A percentile compares a stretch with the other conserved stretches of the same genome.
phyloP scores from a whole-genome alignment of 2,329 filamentous ascomycete species.

The Zasmidium cellare region DNA sequence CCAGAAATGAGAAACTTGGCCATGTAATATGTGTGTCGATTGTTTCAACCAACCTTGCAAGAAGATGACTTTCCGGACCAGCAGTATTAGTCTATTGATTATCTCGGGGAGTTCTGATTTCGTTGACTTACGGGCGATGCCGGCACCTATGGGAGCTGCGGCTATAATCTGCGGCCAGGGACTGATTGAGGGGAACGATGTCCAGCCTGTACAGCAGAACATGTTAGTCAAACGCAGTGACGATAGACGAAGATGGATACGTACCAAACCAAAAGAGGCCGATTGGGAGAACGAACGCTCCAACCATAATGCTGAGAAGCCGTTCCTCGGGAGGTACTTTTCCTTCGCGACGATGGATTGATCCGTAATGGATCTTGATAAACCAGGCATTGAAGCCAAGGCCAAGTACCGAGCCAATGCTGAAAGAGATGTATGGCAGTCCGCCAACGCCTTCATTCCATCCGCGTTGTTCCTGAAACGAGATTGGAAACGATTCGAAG shows the following conservation, averaged over 20 bases:
- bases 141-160: conserved; percentile 39
- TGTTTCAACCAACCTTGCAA: too few relatives aligned
- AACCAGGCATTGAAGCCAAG: conserved; percentile 32
- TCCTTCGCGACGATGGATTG: conserved; percentile 49
- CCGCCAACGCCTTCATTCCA: conserved; percentile 70
- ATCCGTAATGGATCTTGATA: conserved; percentile 40
- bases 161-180: conserved; percentile 45
- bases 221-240: neutral
- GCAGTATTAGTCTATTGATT: too few relatives aligned
- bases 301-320: conserved; percentile 49
- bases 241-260: neutral
- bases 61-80: conserved; percentile 40
- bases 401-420: conserved; percentile 32
- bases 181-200: conserved; percentile 35
- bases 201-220: conserved; percentile 48
- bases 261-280: conserved; percentile 44
- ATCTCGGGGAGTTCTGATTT: too few relatives aligned
- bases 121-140: too few relatives aligned
- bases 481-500: conserved; percentile 78
- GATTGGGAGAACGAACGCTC: conserved; percentile 43
- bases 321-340: conserved; percentile 39
- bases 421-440: conserved; percentile 80
- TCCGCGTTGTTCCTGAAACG: conserved; percentile 71
- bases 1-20: too few relatives aligned
- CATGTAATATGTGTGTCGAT: too few relatives aligned